phyloP scores from a whole-genome alignment of 2,329 filamentous ascomycete genomes.

The Colletotrichum sp. region DNA sequence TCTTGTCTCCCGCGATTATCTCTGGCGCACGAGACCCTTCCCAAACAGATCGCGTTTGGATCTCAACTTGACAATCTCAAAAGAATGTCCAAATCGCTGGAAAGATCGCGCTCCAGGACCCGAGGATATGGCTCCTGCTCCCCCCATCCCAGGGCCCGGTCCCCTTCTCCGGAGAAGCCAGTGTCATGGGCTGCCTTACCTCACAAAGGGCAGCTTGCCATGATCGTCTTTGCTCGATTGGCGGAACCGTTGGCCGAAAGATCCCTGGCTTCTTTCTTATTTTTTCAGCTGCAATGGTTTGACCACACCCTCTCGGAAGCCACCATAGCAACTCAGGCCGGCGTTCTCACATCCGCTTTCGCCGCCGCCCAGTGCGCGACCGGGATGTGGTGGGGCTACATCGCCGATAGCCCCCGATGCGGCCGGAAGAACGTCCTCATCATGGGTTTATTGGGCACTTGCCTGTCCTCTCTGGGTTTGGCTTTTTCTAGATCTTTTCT shows the following conservation, averaged over 20 bases:
- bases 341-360: conserved; percentile 22
- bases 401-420: conserved; percentile 17
- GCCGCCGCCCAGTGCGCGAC: conserved; percentile 24
- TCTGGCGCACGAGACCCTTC: background rate
- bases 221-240: conserved; percentile 28
- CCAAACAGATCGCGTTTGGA: background rate
- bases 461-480: conserved; percentile 70
- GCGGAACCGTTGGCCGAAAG: conserved; percentile 30
- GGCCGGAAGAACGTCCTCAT: conserved; percentile 24
- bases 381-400: conserved; percentile 22
- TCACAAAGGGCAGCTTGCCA: conserved; percentile 27
- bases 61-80: background rate
- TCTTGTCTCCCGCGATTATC: background rate
- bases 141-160: background rate
- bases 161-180: background rate
- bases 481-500: conserved; percentile 70
- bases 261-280: conserved; percentile 25
- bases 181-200: conserved; percentile 25
- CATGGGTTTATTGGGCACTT: conserved; percentile 43
- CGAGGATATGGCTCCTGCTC: background rate
- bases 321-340: conserved; percentile 22
- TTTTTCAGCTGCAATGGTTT: conserved; percentile 24
- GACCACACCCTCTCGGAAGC: conserved; percentile 1
- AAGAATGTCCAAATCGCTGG: background rate
- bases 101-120: background rate